Evolutionary conservation across 2,329 filamentous ascomycete species (phyloP), one percentile per base, ranked within the genome.

Genomic region (Rutstroemia sp.): DNA sequence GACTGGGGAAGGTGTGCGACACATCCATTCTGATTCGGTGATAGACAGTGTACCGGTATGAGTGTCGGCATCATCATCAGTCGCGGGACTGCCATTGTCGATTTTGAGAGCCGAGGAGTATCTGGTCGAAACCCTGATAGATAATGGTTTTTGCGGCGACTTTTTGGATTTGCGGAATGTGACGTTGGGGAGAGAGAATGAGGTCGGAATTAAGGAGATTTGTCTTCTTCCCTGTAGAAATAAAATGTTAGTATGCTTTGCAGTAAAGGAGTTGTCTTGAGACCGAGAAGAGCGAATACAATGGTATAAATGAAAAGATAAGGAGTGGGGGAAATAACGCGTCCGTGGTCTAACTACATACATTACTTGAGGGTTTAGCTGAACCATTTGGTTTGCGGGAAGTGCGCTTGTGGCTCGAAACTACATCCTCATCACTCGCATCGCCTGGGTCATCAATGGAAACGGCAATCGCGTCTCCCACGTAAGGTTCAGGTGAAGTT

Each of bases 21-120:
- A 58, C 64, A 66, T 64, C 64, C 64, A 66, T 38, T 66, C 63
- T 2, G 63, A 61, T 48, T 66, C 64, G 5, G 61, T 61, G 4
- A 65, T 38, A 2, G 62, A 60, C 10, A 64, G n/a, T 10, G 59
- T 57, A 4, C 57, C 53, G n/a, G 52, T 53, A 12, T 60, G 53
- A 5, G 55, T 48, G 7, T 60, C 47, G 6, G 52, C 51, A 2
- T 58, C 47, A 12, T 51, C 38, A 16, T 23, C 34, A 0, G 6
- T 14, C n/a, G 30, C 21, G 19, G 19, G 25, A 44, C 10, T 12
- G 12, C 6, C 25, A 3, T 49, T 44, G 5, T 40, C n/a, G 21
- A 5, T 34, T 17, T 53, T 19, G 9, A 27, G 14, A 7, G 19
- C 3, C 1, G 53, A 51, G 8, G 39, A 17, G n/a, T 39, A 39